Base-by-base conservation (phyloP, 2,329 filamentous ascomycete genomes). In the Paramyrothecium sp. region DNA sequence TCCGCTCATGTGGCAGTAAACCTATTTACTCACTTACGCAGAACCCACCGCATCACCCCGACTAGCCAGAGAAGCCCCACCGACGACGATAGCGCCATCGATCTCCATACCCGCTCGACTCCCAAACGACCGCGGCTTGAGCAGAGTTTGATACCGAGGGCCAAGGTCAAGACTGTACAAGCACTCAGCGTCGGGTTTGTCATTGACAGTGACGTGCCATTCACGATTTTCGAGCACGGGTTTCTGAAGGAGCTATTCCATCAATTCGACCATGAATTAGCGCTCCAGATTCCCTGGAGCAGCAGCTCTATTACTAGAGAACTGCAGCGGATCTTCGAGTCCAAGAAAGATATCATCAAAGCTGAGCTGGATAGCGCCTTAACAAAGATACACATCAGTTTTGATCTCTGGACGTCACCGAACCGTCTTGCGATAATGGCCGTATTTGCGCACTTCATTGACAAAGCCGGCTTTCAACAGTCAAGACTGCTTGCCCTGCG, bases 91-190 rank as follows among this genome's bases (percentile, higher is more conserved):
- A 48, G 38, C n/a, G 53, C 50, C 16, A 44, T 56, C 50, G 50
- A 56, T 19, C 55, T 56, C 41, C 22, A 56, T 38, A 56, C 44
- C 34, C 38, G 41, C 7, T 38, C 38, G 41, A 53, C 55, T 33
- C 53, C 48, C 23, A 56, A 56, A 56, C 50, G 50, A 38, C 55
- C 50, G 20, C 49, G 49, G 22, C 41, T 41, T 38, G 34, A 38
- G 48, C 38, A 49, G 41, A 41, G 41, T 3, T n/a, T 56, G 47
- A 22, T 57, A 74, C 56, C 53, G 23, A 33, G 53, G 54, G 52
- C 53, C 22, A 57, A 54, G 52, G 54, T 57, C 34, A 50, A 47
- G 44, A 22, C 21, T 52, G 52, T 57, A 19, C 48, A 34, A 57
- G 56, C 54, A 38, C 56, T 57, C 20, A 54, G 47, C 16, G 52